phyloP scores from a whole-genome alignment of 1,284 basidiomycete species.

The Inonotus obliquus region DNA sequence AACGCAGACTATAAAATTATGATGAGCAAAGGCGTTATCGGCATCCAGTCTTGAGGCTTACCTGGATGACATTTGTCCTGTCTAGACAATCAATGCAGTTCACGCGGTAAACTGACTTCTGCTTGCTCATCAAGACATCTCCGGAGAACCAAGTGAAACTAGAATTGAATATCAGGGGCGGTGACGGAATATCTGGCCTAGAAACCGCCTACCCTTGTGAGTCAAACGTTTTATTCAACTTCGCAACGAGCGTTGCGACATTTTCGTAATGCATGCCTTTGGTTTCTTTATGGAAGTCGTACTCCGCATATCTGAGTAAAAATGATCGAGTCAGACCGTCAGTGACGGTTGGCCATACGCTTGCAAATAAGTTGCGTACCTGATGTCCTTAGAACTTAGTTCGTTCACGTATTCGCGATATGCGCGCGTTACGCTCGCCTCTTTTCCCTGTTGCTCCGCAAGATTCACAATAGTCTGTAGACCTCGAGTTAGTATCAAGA shows the following conservation, averaged over 20 bases:
- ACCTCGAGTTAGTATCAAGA: constrained; percentile 1
- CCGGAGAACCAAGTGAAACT: constrained; percentile 87
- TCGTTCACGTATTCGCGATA: constrained; percentile 70
- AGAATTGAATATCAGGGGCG: constrained; percentile 7
- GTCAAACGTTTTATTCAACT: constrained; percentile 70
- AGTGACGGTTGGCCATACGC: neutral
- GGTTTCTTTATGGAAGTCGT: constrained; percentile 91
- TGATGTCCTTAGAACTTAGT: constrained; percentile 57
- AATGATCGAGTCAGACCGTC: neutral
- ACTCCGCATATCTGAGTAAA: constrained; percentile 62
- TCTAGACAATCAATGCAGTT: constrained; percentile 95
- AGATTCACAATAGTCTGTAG: constrained; percentile 79
- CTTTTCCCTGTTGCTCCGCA: constrained; percentile 88
- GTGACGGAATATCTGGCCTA: neutral
- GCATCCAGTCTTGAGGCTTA: constrained; percentile 23
- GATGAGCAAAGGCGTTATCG: neutral
- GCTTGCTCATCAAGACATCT: constrained; percentile 67
- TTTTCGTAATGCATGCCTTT: constrained; percentile 94
- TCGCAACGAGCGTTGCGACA: constrained; percentile 73
- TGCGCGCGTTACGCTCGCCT: constrained; percentile 73
- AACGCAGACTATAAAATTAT: constrained; percentile 74
- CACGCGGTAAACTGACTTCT: constrained; percentile 80
- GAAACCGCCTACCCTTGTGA: constrained; percentile 56
- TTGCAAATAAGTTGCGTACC: constrained; percentile 36
- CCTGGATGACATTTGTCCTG: constrained; percentile 88